Percentiles rank a stretch among this genome's conserved stretches.
These are phyloP conservation scores for Gamsiella multidivaricata DNA, from an alignment of 192 early-diverging fungal species.

Conservation along the genomic window DNA sequence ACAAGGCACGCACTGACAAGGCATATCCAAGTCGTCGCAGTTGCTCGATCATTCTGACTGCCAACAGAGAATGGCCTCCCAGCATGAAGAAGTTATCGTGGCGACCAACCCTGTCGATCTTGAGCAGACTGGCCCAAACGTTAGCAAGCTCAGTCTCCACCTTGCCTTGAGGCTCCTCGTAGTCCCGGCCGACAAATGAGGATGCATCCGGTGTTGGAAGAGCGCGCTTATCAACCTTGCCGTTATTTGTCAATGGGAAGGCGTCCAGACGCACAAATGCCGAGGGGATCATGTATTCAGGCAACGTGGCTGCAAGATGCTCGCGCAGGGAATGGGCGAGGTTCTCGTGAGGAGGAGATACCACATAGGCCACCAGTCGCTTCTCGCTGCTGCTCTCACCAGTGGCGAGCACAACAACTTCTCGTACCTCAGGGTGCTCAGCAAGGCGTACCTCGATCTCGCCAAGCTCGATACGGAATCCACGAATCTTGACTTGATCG, in stretches of 20 bases:
- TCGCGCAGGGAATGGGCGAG: conserved; percentile 54
- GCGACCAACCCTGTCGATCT: neutral
- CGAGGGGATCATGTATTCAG: conserved; percentile 72
- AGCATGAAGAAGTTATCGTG: conserved; percentile 28
- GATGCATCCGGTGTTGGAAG: conserved; percentile 17
- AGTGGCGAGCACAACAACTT: conserved; percentile 32
- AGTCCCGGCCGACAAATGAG: neutral
- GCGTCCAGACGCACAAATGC: conserved; percentile 18
- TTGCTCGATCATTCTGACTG: neutral
- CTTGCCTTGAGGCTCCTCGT: conserved; percentile 9
- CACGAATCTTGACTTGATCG: conserved; percentile 52
- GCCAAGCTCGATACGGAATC: conserved; percentile 47
- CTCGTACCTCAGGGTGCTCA: conserved; percentile 13
- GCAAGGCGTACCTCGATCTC: conserved; percentile 39
- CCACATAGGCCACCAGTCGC: conserved; percentile 69
- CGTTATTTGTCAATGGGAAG: conserved; percentile 27
- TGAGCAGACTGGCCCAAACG: neutral
- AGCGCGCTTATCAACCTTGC: conserved; percentile 43
- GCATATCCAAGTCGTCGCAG: neutral
- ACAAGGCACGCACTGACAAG: neutral
- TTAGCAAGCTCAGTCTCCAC: neutral
- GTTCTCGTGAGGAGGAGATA: conserved; percentile 14
- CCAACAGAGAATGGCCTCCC: conserved; percentile 23
- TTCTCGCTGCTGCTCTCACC: conserved; percentile 61
- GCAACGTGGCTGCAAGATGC: conserved; percentile 64